These are phyloP conservation scores for Diplotaxis tenuifolia DNA, from an alignment of 345 rosid genomes.

Conservation along the genomic window DNA sequence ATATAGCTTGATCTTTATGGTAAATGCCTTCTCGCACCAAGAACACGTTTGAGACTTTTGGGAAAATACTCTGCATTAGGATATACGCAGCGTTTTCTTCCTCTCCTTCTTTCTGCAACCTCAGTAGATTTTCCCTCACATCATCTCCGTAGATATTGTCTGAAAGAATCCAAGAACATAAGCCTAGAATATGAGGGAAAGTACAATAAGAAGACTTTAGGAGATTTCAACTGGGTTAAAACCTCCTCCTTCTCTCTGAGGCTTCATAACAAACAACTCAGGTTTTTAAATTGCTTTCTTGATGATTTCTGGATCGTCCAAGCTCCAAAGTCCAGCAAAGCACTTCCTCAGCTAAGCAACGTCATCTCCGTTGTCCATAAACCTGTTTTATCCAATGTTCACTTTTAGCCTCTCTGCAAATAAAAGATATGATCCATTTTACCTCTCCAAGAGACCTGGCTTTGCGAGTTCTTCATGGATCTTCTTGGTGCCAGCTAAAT, in stretches of 20 bases:
- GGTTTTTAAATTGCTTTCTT: conserved; percentile 74
- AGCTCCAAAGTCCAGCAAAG: conserved; percentile 97
- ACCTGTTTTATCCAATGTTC: conserved; percentile 47
- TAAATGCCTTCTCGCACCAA: conserved; percentile 76
- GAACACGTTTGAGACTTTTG: conserved; percentile 52
- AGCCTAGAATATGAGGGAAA: not conserved
- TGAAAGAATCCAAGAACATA: conserved; percentile 17
- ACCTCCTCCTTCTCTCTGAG: conserved; percentile 99
- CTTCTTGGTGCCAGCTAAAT: conserved; percentile 89
- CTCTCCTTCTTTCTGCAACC: conserved; percentile 57
- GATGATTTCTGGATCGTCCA: conserved; percentile 65
- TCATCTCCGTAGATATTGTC: conserved; percentile 85
- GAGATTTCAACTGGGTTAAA: not conserved
- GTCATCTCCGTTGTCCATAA: conserved; percentile 70
- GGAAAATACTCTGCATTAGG: conserved; percentile 97
- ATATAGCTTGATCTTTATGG: conserved; percentile 66
- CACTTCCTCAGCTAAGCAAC: conserved; percentile 67
- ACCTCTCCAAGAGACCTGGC: conserved; percentile 91
- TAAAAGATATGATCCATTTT: not conserved
- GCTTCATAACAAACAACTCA: conserved; percentile 81
- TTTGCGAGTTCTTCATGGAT: conserved; percentile 94
- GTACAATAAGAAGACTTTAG: not conserved
- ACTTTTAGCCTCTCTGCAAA: not conserved
- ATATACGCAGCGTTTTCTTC: conserved; percentile 89
- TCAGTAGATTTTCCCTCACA: conserved; percentile 71